A percentile compares a stretch with the other conserved stretches of the same genome.
Conservation (phyloP, 192 early-diverging fungal genomes). For the Rhizophagus clarus region DNA sequence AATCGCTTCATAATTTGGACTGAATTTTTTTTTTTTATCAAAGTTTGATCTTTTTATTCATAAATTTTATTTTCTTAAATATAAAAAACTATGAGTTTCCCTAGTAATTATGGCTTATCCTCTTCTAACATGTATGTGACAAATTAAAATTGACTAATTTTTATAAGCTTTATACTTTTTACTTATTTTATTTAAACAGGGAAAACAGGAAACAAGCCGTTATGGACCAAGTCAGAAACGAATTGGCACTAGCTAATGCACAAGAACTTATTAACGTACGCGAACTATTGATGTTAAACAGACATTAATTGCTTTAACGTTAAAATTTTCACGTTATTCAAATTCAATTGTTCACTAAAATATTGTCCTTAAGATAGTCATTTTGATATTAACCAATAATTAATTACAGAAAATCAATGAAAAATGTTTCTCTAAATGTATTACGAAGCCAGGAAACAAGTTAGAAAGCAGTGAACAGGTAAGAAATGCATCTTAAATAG, state of each 20-base stretch:
- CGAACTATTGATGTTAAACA: not conserved
- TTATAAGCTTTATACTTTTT: not conserved
- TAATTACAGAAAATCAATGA: conserved; percentile 77
- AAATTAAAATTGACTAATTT: not conserved
- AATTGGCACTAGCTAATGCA: conserved; percentile 80
- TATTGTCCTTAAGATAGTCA: not conserved
- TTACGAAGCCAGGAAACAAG: conserved; percentile 70
- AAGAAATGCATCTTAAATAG: conserved; percentile 6
- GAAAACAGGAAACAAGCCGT: conserved; percentile 70
- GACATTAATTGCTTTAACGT: not conserved
- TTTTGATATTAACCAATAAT: not conserved
- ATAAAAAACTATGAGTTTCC: not conserved
- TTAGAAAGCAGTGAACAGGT: conserved; percentile 74
- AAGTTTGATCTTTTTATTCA: not conserved
- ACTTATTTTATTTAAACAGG: conserved; percentile 7
- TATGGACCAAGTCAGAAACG: conserved; percentile 74
- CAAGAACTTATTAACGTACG: conserved; percentile 79
- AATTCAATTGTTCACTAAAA: not conserved
- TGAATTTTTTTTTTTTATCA: no score
- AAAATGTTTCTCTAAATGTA: conserved; percentile 85
- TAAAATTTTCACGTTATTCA: not conserved
- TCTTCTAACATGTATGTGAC: not conserved
- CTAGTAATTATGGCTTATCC: not conserved
- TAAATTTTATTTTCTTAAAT: not conserved
- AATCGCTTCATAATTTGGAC: no score